Conservation (phyloP, 805 yeast species). For the Candida insectorum region DNA sequence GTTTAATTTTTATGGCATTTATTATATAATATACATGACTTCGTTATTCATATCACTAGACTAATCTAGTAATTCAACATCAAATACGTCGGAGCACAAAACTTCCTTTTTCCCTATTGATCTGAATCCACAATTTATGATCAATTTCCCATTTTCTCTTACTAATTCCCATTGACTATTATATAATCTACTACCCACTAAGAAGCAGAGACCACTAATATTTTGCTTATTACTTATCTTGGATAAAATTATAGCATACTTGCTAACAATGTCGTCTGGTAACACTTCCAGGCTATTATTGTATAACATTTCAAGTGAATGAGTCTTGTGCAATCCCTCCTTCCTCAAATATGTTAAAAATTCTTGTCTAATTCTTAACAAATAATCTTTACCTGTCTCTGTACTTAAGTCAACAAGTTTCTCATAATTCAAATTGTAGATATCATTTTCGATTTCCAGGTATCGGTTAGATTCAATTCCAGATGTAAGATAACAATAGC, state of each 20-base stretch:
- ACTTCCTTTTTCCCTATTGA: slow-evolving; percentile 36
- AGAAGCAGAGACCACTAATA: slow-evolving; percentile 40
- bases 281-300: slow-evolving; percentile 8
- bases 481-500: slow-evolving; percentile 30
- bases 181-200: slow-evolving; percentile 34
- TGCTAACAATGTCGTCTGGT: slow-evolving; percentile 28
- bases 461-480: slow-evolving; percentile 19
- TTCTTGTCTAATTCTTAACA: slow-evolving; percentile 32
- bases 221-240: slow-evolving; percentile 32
- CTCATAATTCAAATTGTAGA: slow-evolving; percentile 16
- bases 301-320: slow-evolving; percentile 18
- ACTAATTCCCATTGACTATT: slow-evolving; percentile 41
- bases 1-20: slow-evolving; percentile 8
- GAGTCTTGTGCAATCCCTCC: slow-evolving; percentile 20
- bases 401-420: slow-evolving; percentile 25
- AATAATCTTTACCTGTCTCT: slow-evolving; percentile 37
- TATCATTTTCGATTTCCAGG: slow-evolving; percentile 15
- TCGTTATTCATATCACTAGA: slow-evolving; percentile 2
- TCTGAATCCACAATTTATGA: slow-evolving; percentile 39
- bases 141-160: slow-evolving; percentile 40
- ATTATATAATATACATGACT: slow-evolving; percentile 4
- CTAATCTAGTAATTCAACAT: slow-evolving; percentile 15
- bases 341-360: slow-evolving; percentile 24
- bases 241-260: slow-evolving; percentile 32
- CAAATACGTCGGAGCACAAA: slow-evolving; percentile 34